Conservation (phyloP, 2,329 filamentous ascomycete species). For the Pseudopithomyces chartarum region DNA sequence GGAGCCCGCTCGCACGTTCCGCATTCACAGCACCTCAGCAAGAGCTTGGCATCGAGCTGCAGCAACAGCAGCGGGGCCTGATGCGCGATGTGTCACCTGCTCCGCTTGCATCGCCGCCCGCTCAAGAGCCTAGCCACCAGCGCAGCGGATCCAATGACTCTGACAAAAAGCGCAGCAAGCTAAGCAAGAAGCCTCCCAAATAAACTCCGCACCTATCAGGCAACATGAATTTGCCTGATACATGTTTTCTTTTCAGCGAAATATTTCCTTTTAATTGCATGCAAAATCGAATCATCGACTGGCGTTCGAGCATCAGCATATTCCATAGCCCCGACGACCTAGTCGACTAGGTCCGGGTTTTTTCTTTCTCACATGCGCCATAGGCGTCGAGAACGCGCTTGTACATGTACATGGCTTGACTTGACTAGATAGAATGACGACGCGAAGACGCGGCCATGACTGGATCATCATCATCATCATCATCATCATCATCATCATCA, state of each 20-base stretch:
- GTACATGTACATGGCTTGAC: neutral
- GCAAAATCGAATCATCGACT: conserved; percentile 2
- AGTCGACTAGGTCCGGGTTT: neutral
- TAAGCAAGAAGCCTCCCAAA: conserved; percentile 40
- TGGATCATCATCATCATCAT: conserved; percentile 2
- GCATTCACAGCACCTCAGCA: conserved; percentile 40
- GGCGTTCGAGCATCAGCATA: conserved; percentile 6
- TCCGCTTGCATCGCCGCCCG: conserved; percentile 25
- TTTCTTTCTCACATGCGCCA: neutral
- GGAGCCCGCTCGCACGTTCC: conserved; percentile 52
- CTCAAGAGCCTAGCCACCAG: conserved; percentile 25
- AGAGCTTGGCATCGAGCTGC: conserved; percentile 40
- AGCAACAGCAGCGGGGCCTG: conserved; percentile 39
- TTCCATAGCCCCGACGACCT: neutral
- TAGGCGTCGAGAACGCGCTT: neutral
- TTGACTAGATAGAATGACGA: neutral
- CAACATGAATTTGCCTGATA: neutral
- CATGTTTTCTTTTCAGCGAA: neutral
- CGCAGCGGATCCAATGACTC: conserved; percentile 41
- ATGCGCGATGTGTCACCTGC: conserved; percentile 43
- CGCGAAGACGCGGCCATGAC: neutral
- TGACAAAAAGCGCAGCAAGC: conserved; percentile 37
- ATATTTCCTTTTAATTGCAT: conserved; percentile 8
- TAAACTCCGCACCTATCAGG: neutral
- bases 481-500: neutral